Evolutionary conservation across 2,329 filamentous ascomycete species (phyloP), one percentile per base, ranked within the genome.

Genomic region (Tolypocladium tropicale): DNA sequence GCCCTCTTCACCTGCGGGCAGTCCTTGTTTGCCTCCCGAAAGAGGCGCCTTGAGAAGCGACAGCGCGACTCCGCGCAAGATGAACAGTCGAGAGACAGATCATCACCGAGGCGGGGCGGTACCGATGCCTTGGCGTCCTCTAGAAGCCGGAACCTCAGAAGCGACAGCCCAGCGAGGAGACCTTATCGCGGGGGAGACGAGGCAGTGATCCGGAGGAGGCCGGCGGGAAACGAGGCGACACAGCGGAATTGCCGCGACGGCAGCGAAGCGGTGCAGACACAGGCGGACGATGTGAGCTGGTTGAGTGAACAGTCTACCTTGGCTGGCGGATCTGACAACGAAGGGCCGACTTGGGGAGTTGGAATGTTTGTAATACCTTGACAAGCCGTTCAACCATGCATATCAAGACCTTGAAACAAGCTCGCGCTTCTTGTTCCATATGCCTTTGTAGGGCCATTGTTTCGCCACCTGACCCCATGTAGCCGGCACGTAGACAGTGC

Each of bases 281-380:
- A 28, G 2, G 23, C 34, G 53, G 41, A 48, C 32, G 28, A 37
- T 48, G 30, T 0, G 4, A n/a, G 32, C 28, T n/a, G 55, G 33
- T 14, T 53, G 10, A 56, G 55, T n/a, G 30, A 56, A 30, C 30
- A 37, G 41, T 50, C 55, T 32, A 56, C 55, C 23, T 25, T 56
- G 28, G 54, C 37, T 28, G 54, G 48, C 18, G 49, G 48, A 30
- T 36, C 32, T 16, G 25, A 23, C 23, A 51, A 23, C 23, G 41
- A 23, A 11, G 32, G 39, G 23, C 1, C n/a, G 3, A 50, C n/a
- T 18, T 30, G 18, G 12, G 18, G 25, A 32, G 6, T 3, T 11
- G 7, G 41, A 10, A 18, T 33, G 21, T 7, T 28, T 54, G 33
- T 21, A 9, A 9, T 18, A 25, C 14, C 43, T 49, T 32, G 46